Base-by-base conservation (phyloP, 2,329 filamentous ascomycete genomes). In the Aspergillus sp. region DNA sequence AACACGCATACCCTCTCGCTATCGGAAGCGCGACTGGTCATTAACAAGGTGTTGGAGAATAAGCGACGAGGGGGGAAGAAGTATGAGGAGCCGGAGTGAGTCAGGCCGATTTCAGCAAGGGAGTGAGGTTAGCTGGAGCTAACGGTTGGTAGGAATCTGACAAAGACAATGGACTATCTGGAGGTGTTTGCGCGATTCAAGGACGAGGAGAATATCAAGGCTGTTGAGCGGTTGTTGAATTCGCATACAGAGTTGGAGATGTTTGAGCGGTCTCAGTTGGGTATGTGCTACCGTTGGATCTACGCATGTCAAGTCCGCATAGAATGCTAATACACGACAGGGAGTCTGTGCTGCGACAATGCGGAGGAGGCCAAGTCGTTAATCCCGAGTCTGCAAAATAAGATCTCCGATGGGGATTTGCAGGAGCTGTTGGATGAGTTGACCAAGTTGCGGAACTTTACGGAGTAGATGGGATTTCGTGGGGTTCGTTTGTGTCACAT, bases 101-200 rank as follows among this genome's bases (percentile, higher is more conserved):
- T 74, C 46, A 12, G 45, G 43, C 35, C 12, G 4, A 44, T 45
- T 43, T 12, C 10, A 4, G 7, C 25, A 33, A 33, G 12, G 35
- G 52, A 19, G 52, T 46, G 13, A 22, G 23, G 12, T 41, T 43
- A 19, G 10, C 23, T 4, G 23, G 20, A 12, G 27, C 20, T 44
- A 20, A 17, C 13, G 13, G 27, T 38, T 7, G 44, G 39, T 48
- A 71, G 67, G 44, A 90, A 90, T 68, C 79, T 95, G 48, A 83
- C 82, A 53, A 90, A 95, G 69, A 96, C 91, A 22, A 80, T 90
- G 56, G 88, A 90, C 64, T 97, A 98, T 71, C 82, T 97, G 46
- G 90, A 95, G 61, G 84, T 90, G 53, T 98, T 98, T 71, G 86
- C 90, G 15, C 87, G 93, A 32, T 97, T 97, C 79, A 95, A 95